These are phyloP conservation scores for Delonix regia DNA, from an alignment of 306 rosid species.

Conservation along the genomic window DNA sequence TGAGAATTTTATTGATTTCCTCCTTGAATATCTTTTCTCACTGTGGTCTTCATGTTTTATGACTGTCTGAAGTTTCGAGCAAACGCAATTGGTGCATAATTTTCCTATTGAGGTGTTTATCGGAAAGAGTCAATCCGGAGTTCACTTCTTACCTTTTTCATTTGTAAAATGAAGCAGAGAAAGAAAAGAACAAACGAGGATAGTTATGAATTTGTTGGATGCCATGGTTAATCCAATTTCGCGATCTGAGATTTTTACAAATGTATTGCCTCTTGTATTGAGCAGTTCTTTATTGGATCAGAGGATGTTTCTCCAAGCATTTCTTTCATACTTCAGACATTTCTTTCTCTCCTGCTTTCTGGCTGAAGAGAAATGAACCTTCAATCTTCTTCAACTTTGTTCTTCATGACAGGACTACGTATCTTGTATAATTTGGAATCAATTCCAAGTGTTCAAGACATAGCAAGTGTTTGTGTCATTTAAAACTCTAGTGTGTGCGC, in stretches of 20 bases:
- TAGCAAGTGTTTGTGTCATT: slow-evolving; percentile 27
- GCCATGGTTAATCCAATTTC: slow-evolving; percentile 14
- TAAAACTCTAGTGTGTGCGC: slow-evolving; percentile 27
- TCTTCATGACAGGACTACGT: slow-evolving; percentile 28
- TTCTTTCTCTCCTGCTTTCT: slow-evolving; percentile 23
- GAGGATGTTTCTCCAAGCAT: slow-evolving; percentile 33
- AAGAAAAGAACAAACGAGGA: not conserved
- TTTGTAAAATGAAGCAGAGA: slow-evolving; percentile 22
- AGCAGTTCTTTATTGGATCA: slow-evolving; percentile 19
- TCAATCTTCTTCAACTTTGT: slow-evolving; percentile 10
- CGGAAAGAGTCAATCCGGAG: slow-evolving; percentile 36
- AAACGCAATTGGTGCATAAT: slow-evolving; percentile 43
- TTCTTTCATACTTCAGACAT: slow-evolving; percentile 25
- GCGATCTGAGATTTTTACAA: slow-evolving; percentile 15
- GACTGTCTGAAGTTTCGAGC: slow-evolving; percentile 36
- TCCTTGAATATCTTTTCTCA: slow-evolving; percentile 36
- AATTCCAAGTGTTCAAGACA: slow-evolving; percentile 35
- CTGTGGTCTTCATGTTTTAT: slow-evolving; percentile 32
- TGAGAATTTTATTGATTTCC: slow-evolving; percentile 42
- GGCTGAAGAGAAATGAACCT: not conserved
- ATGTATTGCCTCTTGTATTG: slow-evolving; percentile 19
- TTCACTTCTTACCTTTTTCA: slow-evolving; percentile 27
- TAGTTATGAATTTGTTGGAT: slow-evolving; percentile 34
- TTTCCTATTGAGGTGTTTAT: slow-evolving; percentile 38
- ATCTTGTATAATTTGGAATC: not conserved